Evolutionary conservation across 129 eudicot genomes (phyloP).

Genomic region (Centrapalus pauciflorus): DNA sequence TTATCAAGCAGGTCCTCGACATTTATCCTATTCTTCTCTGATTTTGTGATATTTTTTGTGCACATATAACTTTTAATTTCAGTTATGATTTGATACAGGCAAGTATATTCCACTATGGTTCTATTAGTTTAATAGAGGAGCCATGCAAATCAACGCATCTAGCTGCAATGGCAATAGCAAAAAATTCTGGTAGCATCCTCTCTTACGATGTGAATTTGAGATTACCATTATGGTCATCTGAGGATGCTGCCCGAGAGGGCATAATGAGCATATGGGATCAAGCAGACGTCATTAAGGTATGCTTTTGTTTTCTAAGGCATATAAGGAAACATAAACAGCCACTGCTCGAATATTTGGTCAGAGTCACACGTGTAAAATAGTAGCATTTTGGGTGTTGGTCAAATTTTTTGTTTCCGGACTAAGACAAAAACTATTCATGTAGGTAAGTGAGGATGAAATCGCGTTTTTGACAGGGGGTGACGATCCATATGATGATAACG

Average conservation of each 20-base stretch:
- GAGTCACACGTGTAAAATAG: no score
- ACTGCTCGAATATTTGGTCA: no score
- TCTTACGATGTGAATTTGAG: conserved; percentile 60
- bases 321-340: background rate
- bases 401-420: background rate
- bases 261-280: conserved; percentile 68
- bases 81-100: conserved; percentile 29
- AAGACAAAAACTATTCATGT: background rate
- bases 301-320: background rate
- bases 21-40: conserved; percentile 8
- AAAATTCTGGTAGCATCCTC: conserved; percentile 50
- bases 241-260: conserved; percentile 46
- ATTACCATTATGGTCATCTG: conserved; percentile 62
- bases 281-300: conserved; percentile 60
- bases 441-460: conserved; percentile 58
- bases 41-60: background rate
- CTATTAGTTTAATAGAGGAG: conserved; percentile 57
- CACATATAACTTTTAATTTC: background rate
- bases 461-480: conserved; percentile 48
- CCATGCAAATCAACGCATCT: conserved; percentile 61
- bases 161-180: conserved; percentile 54
- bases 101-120: conserved; percentile 55
- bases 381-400: background rate
- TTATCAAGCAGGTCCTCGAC: conserved; percentile 44
- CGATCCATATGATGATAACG: conserved; percentile 36